Base-by-base conservation (phyloP, 352 stramenopile species). In the Globisporangium nagaii region DNA sequence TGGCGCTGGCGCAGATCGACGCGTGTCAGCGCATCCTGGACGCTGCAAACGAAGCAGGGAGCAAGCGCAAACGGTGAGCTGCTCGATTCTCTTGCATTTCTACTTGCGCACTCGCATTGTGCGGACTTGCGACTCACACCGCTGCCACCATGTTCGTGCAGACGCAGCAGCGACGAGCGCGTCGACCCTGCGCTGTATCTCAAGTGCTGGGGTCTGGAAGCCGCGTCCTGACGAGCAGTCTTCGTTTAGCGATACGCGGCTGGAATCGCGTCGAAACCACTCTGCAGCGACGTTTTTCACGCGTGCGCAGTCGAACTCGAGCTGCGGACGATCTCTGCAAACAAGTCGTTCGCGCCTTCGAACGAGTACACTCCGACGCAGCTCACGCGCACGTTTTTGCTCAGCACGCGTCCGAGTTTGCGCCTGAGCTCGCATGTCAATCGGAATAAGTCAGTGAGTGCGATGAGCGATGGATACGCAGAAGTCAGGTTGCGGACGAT, bases 361-460 rank as follows among this genome's bases (percentile, higher is more conserved):
- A 93, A 75, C 34, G 89, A 97, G 75, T 98, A 97, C 2, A 99
- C 73, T 11, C 91, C 96, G 15, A 98, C 79, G 35, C 95, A 96
- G 56, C 89, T 97, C 25, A 98, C 82, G 36, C 97, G 95, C 17
- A 98, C 90, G 12, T 65, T 88, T 59, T 98, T 99, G 19, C 88
- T 85, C 10, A 98, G 37, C 1, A 89, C 78, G 54, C 90, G 95
- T 0, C 95, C 95, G 0, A 98, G 60, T 53, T 88, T 92, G 24
- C 91, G 65, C 61, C 96, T 98, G 48, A 48, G 9, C 10, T 28
- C 4, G 12, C 10, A 50, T 27, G 11, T 27, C 39, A 28, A 48
- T 12, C 13, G 32, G 12, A 37, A 42, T n/a, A n/a, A n/a, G n/a
- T n/a, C n/a, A n/a, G n/a, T n/a, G n/a, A n/a, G n/a, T n/a, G n/a